phyloP scores from a whole-genome alignment of 2,329 filamentous ascomycete species.

The Akanthomyces muscarius region DNA sequence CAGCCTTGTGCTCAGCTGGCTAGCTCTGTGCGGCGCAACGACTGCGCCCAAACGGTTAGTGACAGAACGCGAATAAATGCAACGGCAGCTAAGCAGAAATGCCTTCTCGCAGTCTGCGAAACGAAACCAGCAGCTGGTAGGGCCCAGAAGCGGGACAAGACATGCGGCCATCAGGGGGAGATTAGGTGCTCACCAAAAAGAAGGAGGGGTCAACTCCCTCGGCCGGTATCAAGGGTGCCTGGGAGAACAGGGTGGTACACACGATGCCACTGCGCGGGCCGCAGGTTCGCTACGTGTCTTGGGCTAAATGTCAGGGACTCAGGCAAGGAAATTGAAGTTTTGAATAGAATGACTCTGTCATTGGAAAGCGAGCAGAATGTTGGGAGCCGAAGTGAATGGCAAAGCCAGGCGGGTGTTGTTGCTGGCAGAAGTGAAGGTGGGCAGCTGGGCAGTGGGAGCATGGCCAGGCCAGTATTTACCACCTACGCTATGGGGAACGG shows the following conservation, averaged over 20 bases:
- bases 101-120: background rate
- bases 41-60: conserved; percentile 1
- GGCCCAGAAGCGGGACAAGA: background rate
- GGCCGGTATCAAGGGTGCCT: background rate
- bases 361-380: background rate
- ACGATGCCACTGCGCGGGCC: background rate
- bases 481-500: background rate
- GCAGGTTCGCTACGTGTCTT: conserved; percentile 5
- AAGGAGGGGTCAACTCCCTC: conserved; percentile 13
- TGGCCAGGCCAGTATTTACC: conserved; percentile 8
- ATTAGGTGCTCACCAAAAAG: conserved; percentile 16
- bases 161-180: conserved; percentile 8
- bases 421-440: background rate
- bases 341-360: conserved; percentile 10
- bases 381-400: conserved; percentile 3
- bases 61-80: background rate
- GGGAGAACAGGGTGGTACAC: background rate
- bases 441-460: background rate
- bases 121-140: background rate
- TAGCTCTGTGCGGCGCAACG: background rate
- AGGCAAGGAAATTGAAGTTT: conserved; percentile 2
- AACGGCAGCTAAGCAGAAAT: background rate
- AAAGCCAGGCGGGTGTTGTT: conserved; percentile 10
- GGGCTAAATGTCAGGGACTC: conserved; percentile 15
- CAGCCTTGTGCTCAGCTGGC: background rate